Conservation (phyloP, 768 basidiomycete species). For the Lentinula sp. region DNA sequence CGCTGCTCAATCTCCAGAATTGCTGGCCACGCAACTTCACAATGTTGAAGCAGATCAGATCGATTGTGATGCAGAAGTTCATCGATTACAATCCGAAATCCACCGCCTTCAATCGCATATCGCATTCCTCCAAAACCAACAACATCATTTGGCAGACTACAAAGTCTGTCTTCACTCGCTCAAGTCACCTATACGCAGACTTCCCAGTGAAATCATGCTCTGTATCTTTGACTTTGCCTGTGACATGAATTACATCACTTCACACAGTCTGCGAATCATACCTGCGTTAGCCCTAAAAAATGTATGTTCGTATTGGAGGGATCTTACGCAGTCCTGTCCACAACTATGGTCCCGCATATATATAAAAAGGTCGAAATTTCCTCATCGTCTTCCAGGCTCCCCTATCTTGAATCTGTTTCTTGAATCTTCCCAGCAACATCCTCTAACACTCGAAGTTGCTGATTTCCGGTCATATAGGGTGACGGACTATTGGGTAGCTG, state of each 20-base stretch:
- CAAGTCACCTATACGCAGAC: neutral
- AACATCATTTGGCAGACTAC: neutral
- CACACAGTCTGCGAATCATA: neutral
- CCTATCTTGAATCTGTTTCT: neutral
- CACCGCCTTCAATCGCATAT: neutral
- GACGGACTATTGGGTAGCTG: neutral
- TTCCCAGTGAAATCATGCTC: neutral
- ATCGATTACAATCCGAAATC: neutral
- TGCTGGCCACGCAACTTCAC: no score
- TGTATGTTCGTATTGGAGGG: neutral
- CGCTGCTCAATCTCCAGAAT: no score
- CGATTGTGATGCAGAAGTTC: neutral
- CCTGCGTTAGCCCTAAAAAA: neutral
- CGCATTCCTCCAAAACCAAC: neutral
- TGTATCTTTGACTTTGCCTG: neutral
- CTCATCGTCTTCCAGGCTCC: neutral
- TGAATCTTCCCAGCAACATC: neutral
- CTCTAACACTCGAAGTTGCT: neutral
- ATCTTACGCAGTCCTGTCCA: neutral
- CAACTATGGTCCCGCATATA: neutral
- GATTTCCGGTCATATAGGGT: neutral
- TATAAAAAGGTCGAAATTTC: neutral
- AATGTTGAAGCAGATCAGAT: neutral
- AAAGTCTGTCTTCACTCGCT: neutral
- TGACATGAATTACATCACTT: neutral